A percentile compares a stretch with the other conserved stretches of the same genome.
Evolutionary conservation across 2,329 filamentous ascomycete genomes (phyloP).

Genomic region (Cercospora sesami): DNA sequence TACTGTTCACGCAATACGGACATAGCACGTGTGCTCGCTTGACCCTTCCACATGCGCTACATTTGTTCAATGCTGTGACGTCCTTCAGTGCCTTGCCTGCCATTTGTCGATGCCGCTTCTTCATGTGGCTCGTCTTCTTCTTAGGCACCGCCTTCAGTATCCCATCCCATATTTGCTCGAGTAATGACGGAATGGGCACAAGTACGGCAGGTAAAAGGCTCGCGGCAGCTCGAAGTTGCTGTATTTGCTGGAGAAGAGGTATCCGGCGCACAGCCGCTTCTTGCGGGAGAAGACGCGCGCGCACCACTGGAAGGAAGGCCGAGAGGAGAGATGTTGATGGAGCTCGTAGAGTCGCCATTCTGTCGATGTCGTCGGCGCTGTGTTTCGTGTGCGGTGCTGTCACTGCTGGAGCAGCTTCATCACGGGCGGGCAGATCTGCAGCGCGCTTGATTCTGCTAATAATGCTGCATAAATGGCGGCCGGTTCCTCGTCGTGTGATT

Average conservation of each 20-base stretch:
- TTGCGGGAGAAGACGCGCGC: constrained; percentile 44
- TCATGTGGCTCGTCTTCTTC: constrained; percentile 97
- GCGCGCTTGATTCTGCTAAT: constrained; percentile 3
- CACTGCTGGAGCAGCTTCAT: neutral
- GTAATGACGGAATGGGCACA: constrained; percentile 66
- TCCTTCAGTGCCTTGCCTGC: constrained; percentile 94
- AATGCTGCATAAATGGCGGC: constrained; percentile 20
- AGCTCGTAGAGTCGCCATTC: constrained; percentile 44
- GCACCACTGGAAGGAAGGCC: constrained; percentile 56
- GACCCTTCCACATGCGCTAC: constrained; percentile 79
- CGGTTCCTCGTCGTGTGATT: constrained; percentile 19
- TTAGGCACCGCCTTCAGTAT: constrained; percentile 91
- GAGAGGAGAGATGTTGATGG: constrained; percentile 46
- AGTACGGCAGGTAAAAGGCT: constrained; percentile 55
- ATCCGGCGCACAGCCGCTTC: constrained; percentile 49
- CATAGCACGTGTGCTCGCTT: constrained; percentile 91
- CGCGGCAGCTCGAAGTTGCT: constrained; percentile 43
- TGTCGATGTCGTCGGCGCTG: constrained; percentile 12
- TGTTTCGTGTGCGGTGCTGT: constrained; percentile 1
- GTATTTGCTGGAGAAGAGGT: constrained; percentile 48
- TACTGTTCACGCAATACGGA: constrained; percentile 81
- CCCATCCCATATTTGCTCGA: constrained; percentile 88
- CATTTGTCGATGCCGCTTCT: constrained; percentile 90
- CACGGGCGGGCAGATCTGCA: neutral
- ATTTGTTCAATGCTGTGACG: constrained; percentile 81